Conservation (phyloP, 768 basidiomycete genomes). For the Sporobolomyces pararoseus region DNA sequence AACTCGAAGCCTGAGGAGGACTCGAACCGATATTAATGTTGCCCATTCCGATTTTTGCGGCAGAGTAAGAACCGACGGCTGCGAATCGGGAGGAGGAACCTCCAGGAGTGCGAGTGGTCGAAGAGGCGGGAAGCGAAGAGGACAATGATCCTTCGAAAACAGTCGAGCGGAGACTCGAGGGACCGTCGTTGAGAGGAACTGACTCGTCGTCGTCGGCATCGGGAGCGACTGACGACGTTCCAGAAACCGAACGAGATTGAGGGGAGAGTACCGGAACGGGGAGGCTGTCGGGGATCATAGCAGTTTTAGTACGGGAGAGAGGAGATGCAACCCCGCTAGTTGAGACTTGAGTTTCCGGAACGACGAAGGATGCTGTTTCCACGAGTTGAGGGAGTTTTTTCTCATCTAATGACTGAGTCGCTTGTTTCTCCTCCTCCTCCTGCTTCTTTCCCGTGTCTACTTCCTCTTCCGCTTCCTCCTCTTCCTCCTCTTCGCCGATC, state of each 20-base stretch:
- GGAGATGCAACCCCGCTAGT: background rate
- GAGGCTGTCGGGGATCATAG: background rate
- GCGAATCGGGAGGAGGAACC: constrained; percentile 19
- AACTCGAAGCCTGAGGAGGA: constrained; percentile 3
- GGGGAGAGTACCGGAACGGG: constrained; percentile 6
- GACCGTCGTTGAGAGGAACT: constrained; percentile 38
- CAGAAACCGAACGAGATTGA: constrained; percentile 22
- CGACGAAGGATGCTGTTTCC: constrained; percentile 11
- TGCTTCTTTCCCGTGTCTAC: constrained; percentile 8
- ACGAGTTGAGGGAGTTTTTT: constrained; percentile 4
- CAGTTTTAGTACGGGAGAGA: background rate
- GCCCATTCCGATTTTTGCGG: constrained; percentile 25
- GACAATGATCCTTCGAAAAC: background rate
- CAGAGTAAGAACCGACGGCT: constrained; percentile 22
- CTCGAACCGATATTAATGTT: constrained; percentile 30
- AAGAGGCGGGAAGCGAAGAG: constrained; percentile 18
- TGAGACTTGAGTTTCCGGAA: constrained; percentile 8
- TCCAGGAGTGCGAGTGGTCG: constrained; percentile 32
- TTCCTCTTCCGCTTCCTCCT: constrained; percentile 21
- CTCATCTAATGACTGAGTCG: background rate
- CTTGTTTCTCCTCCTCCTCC: too few relatives aligned
- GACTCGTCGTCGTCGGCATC: constrained; percentile 33
- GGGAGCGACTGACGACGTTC: constrained; percentile 26
- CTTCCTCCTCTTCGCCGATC: constrained; percentile 32
- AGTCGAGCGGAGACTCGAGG: constrained; percentile 21